Evolutionary conservation across 352 stramenopile species (phyloP).

Genomic region (Pythium pectinolyticum): DNA sequence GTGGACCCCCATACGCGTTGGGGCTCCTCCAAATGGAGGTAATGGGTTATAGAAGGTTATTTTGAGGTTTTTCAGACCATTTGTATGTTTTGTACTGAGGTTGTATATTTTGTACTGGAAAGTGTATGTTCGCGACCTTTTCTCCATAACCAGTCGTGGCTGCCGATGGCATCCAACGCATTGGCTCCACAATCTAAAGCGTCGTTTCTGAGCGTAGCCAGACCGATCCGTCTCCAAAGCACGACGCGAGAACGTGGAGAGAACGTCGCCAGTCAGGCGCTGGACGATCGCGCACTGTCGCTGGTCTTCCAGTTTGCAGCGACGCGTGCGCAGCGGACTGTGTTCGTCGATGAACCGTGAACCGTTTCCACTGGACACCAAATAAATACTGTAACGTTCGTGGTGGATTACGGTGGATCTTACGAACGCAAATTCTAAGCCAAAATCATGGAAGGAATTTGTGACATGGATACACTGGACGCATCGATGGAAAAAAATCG

Average conservation of each 20-base stretch:
- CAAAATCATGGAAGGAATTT: background rate
- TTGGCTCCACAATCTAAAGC: background rate
- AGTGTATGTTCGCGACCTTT: too few relatives aligned
- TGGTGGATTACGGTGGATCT: background rate
- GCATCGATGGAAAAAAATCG: background rate
- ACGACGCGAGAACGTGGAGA: background rate
- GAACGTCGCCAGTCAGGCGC: background rate
- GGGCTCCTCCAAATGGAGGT: too few relatives aligned
- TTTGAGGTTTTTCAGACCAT: too few relatives aligned
- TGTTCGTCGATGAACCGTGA: background rate
- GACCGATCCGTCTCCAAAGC: background rate
- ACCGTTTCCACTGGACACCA: too few relatives aligned
- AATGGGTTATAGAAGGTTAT: too few relatives aligned
- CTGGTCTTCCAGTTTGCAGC: conserved; percentile 10
- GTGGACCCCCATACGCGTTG: too few relatives aligned
- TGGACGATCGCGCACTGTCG: conserved; percentile 3
- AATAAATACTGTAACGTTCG: too few relatives aligned
- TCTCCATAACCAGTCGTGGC: conserved; percentile 17
- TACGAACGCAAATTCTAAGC: conserved; percentile 6
- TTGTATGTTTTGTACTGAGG: too few relatives aligned
- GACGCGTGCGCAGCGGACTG: background rate
- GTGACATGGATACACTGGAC: background rate
- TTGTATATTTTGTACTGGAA: too few relatives aligned
- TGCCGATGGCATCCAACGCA: background rate
- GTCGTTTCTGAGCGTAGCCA: conserved; percentile 8